Base-by-base conservation (phyloP, 345 rosid species). In the Adansonia digitata region DNA sequence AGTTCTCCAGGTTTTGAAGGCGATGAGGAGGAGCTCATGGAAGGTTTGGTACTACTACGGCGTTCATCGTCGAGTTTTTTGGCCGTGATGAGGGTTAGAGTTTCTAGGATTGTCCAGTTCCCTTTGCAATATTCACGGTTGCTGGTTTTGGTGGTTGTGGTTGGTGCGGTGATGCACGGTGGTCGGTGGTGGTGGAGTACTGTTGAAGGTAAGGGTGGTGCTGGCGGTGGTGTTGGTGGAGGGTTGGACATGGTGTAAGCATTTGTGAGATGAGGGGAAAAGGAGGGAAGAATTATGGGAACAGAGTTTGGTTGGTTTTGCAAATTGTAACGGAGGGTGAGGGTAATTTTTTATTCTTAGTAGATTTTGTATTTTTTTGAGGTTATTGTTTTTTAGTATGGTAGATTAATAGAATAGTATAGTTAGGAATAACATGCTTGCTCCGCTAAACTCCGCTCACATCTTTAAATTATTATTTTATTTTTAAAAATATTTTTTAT, bases 21-120 rank as follows among this genome's bases (percentile, higher is more conserved):
- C 31, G 76, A 42, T 20, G 76, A 73, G 12, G 56, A 20, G 29
- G 76, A 42, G 69, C 69, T 52, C 3, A 57, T 26, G 62, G 69
- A 53, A 22, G 81, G 71, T 12, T 29, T 77, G 46, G 73, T 65
- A n/a, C n/a, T n/a, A n/a, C n/a, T n/a, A 8, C 83, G 82, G 40
- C 82, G 81, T 67, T 82, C 83, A 12, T 83, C 85, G 75, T 83
- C 82, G 2, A 74, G 77, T 69, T 60, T 74, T 69, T 82, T 82
- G 69, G 85, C 85, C 14, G 69, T 75, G 52, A 80, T 80, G 37
- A 82, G 74, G 27, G 75, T 68, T 75, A 79, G 75, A 9, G 85
- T 82, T 63, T 82, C 85, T 53, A 77, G 72, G 43, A 82, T 62
- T 57, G 81, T 80, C 85, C 85, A 80, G 83, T 80, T 80, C 0